Evolutionary conservation across 441 rosid genomes (phyloP).

Genomic region (Syzygium syzygioides): DNA sequence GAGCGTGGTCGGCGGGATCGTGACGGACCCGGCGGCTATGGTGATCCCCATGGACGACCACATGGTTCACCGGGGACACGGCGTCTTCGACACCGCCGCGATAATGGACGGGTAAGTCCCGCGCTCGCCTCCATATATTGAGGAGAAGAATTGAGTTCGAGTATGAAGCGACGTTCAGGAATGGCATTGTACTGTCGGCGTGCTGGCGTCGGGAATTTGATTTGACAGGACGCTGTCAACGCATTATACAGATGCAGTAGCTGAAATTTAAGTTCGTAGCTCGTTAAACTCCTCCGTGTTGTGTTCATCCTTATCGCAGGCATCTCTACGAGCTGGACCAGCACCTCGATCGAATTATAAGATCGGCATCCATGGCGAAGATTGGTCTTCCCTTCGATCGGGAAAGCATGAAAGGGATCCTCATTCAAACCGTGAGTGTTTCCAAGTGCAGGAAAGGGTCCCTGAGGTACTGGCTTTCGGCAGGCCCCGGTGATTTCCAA

Average conservation of each 20-base stretch:
- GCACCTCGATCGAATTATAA: constrained; percentile 77
- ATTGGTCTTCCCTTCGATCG: constrained; percentile 58
- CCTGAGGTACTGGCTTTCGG: constrained; percentile 84
- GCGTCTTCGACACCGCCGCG: constrained; percentile 87
- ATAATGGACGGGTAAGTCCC: constrained; percentile 63
- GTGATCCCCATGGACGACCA: constrained; percentile 87
- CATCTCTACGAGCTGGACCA: constrained; percentile 81
- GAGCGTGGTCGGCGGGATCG: constrained; percentile 67
- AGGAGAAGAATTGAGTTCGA: not conserved
- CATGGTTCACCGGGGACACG: constrained; percentile 94
- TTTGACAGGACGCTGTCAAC: not conserved
- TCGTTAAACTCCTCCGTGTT: not conserved
- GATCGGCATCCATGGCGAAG: constrained; percentile 74
- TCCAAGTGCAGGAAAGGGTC: constrained; percentile 65
- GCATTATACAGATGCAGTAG: not conserved
- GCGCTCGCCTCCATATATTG: not conserved
- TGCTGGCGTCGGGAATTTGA: not conserved
- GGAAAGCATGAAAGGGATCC: constrained; percentile 50
- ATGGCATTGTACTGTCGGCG: not conserved
- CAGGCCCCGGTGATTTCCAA: constrained; percentile 80
- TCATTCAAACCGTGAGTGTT: constrained; percentile 62
- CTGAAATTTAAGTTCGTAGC: not conserved
- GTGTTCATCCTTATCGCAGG: constrained; percentile 22
- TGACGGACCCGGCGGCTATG: constrained; percentile 76
- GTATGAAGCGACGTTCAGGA: not conserved